Conservation (phyloP, 2,329 filamentous ascomycete species). For the Aspergillus sp. region DNA sequence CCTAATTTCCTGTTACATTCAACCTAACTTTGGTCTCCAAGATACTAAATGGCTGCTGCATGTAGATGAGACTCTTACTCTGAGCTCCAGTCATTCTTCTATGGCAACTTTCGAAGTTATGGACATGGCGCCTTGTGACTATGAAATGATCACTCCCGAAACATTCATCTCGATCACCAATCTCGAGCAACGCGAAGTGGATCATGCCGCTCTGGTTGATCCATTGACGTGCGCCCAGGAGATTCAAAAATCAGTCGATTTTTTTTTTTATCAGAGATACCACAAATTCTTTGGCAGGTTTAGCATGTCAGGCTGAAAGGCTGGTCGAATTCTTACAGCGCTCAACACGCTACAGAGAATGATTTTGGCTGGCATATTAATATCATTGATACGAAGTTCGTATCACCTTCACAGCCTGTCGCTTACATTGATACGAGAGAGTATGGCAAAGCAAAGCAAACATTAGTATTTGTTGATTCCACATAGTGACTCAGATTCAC, state of each 20-base stretch:
- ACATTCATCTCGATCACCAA: neutral
- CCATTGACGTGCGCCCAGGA: neutral
- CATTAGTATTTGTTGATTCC: too few species aligned
- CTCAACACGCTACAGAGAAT: too few species aligned
- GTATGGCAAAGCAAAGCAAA: too few species aligned
- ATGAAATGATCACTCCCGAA: neutral
- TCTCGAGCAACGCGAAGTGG: neutral
- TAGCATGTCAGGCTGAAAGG: too few species aligned
- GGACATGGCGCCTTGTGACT: neutral
- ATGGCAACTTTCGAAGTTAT: neutral
- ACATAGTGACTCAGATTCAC: neutral
- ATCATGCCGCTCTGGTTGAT: neutral
- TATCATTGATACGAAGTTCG: too few species aligned
- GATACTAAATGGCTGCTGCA: neutral
- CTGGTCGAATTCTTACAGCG: too few species aligned
- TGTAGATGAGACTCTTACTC: neutral
- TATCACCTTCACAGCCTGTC: too few species aligned
- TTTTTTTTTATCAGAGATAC: neutral
- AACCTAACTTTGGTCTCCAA: neutral
- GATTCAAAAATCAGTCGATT: neutral
- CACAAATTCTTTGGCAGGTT: neutral
- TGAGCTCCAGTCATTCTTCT: neutral
- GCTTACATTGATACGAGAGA: too few species aligned
- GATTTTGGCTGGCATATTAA: too few species aligned
- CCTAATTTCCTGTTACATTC: neutral